Conservation (phyloP, 495 filamentous ascomycete species). For the Baudoinia panamericana region DNA sequence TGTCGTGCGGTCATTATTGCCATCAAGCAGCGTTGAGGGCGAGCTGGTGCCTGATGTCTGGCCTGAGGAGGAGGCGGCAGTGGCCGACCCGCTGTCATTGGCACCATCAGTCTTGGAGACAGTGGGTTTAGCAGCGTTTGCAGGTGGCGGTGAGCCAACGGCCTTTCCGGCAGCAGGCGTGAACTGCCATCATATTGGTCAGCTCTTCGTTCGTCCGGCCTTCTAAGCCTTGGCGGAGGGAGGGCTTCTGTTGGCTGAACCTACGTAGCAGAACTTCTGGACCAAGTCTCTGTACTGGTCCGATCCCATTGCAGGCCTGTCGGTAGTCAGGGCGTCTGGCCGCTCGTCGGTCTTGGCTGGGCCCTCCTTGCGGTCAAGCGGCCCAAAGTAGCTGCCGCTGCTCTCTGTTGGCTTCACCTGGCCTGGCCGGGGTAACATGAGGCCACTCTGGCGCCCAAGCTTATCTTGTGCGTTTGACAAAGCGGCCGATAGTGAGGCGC, state of each 20-base stretch:
- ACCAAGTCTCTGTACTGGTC: slow-evolving; percentile 85
- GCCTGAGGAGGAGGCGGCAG: background rate
- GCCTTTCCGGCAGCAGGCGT: slow-evolving; percentile 25
- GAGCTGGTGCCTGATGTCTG: slow-evolving; percentile 20
- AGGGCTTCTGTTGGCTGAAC: slow-evolving; percentile 35
- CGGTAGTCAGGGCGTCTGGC: slow-evolving; percentile 38
- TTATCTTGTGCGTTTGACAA: slow-evolving; percentile 51
- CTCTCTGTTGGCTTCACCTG: slow-evolving; percentile 12
- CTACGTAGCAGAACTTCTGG: slow-evolving; percentile 97
- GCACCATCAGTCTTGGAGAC: slow-evolving; percentile 16
- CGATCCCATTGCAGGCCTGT: slow-evolving; percentile 62
- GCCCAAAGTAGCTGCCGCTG: slow-evolving; percentile 22
- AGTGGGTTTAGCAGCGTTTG: slow-evolving; percentile 11
- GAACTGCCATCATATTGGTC: slow-evolving; percentile 25
- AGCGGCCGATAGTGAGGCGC: slow-evolving; percentile 73
- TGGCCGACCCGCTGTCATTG: slow-evolving; percentile 6
- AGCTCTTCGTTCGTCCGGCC: slow-evolving; percentile 22
- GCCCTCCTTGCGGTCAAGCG: slow-evolving; percentile 13
- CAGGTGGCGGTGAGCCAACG: slow-evolving; percentile 13
- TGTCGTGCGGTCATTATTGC: slow-evolving; percentile 18
- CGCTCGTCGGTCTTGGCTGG: slow-evolving; percentile 20
- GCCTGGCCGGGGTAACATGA: too few species aligned
- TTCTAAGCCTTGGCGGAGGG: slow-evolving; percentile 12
- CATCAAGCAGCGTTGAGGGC: slow-evolving; percentile 20
- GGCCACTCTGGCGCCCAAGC: slow-evolving; percentile 36